Percentiles rank a stretch among this genome's conserved stretches.
phyloP scores from a whole-genome alignment of 495 filamentous ascomycete species.

The Lophium mytilinum region DNA sequence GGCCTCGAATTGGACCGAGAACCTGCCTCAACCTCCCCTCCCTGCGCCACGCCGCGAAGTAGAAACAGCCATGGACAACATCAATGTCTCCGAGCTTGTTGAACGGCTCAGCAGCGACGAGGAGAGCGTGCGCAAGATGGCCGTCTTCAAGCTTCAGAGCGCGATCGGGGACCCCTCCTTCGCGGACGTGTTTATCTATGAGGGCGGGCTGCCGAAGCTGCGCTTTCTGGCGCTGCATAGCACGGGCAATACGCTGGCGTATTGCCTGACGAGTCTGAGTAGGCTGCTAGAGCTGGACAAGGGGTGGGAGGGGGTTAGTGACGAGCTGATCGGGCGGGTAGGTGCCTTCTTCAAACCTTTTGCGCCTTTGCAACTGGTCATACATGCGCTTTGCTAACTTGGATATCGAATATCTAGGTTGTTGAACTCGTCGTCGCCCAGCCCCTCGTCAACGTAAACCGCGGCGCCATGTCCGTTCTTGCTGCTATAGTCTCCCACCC shows the following conservation, averaged over 20 bases:
- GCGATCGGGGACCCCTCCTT: conserved; percentile 94
- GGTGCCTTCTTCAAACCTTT: too few species aligned
- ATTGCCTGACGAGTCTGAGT: conserved; percentile 80
- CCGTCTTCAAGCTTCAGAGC: conserved; percentile 91
- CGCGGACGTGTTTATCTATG: conserved; percentile 88
- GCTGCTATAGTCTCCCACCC: conserved; percentile 87
- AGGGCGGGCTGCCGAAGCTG: conserved; percentile 74
- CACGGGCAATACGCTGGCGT: conserved; percentile 89
- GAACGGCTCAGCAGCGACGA: conserved; percentile 62
- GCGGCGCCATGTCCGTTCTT: conserved; percentile 92
- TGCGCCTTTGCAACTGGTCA: too few species aligned
- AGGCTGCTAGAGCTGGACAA: conserved; percentile 89
- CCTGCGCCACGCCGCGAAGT: too few species aligned
- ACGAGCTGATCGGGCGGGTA: conserved; percentile 62
- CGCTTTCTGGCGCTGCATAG: conserved; percentile 73
- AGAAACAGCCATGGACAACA: conserved; percentile 42
- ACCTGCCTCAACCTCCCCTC: too few species aligned
- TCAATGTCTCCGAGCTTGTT: conserved; percentile 59
- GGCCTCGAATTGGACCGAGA: too few species aligned
- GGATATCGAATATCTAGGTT: conserved; percentile 42
- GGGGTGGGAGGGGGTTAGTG: conserved; percentile 79
- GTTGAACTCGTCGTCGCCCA: conserved; percentile 93
- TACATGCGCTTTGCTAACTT: background rate
- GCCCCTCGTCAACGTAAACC: conserved; percentile 92
- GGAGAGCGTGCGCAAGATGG: conserved; percentile 97